Conservation (phyloP, 176 grass and related monocot genomes). For the Eragrostis curvula region DNA sequence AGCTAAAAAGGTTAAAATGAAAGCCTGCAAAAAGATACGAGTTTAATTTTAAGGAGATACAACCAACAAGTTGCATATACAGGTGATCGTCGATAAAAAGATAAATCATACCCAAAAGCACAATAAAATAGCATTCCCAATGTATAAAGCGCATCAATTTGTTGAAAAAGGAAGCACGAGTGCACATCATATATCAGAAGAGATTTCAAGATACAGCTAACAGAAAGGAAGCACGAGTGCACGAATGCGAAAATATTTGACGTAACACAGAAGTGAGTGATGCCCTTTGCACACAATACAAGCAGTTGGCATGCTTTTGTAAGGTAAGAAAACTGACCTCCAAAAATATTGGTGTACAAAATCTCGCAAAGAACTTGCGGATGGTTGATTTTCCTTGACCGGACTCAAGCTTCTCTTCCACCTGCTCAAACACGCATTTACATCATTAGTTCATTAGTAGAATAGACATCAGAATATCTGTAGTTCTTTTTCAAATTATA, state of each 20-base stretch:
- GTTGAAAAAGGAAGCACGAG: background rate
- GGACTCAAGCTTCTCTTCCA: conserved; percentile 85
- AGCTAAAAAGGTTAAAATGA: conserved; percentile 90
- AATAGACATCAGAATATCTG: conserved; percentile 15
- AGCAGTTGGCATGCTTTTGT: conserved; percentile 8
- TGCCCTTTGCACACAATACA: background rate
- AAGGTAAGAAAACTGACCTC: conserved; percentile 50
- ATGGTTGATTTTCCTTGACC: conserved; percentile 78
- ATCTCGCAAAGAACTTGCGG: conserved; percentile 81
- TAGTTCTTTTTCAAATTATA: conserved; percentile 1
- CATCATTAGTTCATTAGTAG: conserved; percentile 4
- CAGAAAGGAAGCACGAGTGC: too few relatives aligned
- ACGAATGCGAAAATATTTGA: background rate
- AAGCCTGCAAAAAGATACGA: conserved; percentile 58
- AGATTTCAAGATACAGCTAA: background rate
- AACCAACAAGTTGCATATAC: background rate
- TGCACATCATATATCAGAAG: background rate
- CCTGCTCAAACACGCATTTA: conserved; percentile 52
- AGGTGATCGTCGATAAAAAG: background rate
- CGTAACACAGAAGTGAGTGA: background rate
- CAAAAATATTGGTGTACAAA: conserved; percentile 90
- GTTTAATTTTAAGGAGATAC: conserved; percentile 19
- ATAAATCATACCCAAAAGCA: conserved; percentile 1
- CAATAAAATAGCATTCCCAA: too few relatives aligned
- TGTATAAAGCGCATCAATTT: background rate